Evolutionary conservation across 176 grass and related monocot species (phyloP).

Genomic region (maize (Zea mays)): Zm-B73-REFERENCE-NAM-5.0 NC_050096.1:102729001-102729500

Average conservation of each 20-base stretch:
- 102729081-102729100: background rate
- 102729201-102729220: background rate
- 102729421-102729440: no score
- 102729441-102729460: no score
- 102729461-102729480: no score
- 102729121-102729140: background rate
- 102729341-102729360: no score
- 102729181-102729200: background rate
- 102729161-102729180: background rate
- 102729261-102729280: background rate
- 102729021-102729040: conserved; percentile 41
- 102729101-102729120: conserved; percentile 1
- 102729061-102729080: background rate
- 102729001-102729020: conserved; percentile 74
- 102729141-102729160: background rate
- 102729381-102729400: no score
- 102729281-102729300: no score
- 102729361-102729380: no score
- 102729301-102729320: no score
- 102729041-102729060: conserved; percentile 1
- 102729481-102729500: no score
- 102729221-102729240: background rate
- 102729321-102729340: no score
- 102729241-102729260: background rate
- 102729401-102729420: no score